These are phyloP conservation scores for Claviceps fusiformis DNA, from an alignment of 2,329 filamentous ascomycete genomes.

Conservation along the genomic window DNA sequence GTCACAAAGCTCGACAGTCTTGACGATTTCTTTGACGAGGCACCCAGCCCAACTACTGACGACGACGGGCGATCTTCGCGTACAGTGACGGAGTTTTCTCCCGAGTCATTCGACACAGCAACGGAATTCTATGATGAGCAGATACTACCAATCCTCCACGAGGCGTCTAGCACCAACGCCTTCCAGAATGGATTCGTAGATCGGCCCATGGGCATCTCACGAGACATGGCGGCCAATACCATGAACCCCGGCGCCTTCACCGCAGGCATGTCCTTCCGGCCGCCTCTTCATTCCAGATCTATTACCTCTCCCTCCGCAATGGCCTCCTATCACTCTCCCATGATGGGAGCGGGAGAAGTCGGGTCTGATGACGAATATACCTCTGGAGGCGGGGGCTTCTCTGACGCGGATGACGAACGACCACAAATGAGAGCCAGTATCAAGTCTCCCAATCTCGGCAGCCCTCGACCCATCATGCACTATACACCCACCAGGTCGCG, in stretches of 20 bases:
- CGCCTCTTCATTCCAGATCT: constrained; percentile 65
- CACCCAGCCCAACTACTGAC: constrained; percentile 41
- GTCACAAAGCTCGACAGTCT: constrained; percentile 67
- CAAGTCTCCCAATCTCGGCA: constrained; percentile 39
- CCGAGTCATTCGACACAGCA: constrained; percentile 55
- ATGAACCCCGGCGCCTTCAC: constrained; percentile 51
- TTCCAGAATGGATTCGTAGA: constrained; percentile 88
- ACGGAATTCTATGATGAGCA: constrained; percentile 87
- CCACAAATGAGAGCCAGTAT: constrained; percentile 44
- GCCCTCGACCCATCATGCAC: constrained; percentile 32
- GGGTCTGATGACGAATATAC: constrained; percentile 64
- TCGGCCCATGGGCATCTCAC: constrained; percentile 45
- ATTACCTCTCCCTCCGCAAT: constrained; percentile 66
- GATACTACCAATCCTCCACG: constrained; percentile 77
- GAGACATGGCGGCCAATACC: constrained; percentile 45
- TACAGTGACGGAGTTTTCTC: constrained; percentile 51
- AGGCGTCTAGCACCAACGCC: constrained; percentile 65
- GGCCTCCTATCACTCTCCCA: constrained; percentile 38
- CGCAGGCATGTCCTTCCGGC: constrained; percentile 34
- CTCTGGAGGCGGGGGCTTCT: constrained; percentile 63
- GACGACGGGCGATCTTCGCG: constrained; percentile 48
- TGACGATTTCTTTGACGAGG: constrained; percentile 70
- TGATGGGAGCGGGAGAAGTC: constrained; percentile 42
- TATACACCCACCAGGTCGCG: constrained; percentile 19
- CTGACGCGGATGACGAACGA: constrained; percentile 57